These are phyloP conservation scores for Penicillium sp. DNA, from an alignment of 2,329 filamentous ascomycete species.

Conservation along the genomic window DNA sequence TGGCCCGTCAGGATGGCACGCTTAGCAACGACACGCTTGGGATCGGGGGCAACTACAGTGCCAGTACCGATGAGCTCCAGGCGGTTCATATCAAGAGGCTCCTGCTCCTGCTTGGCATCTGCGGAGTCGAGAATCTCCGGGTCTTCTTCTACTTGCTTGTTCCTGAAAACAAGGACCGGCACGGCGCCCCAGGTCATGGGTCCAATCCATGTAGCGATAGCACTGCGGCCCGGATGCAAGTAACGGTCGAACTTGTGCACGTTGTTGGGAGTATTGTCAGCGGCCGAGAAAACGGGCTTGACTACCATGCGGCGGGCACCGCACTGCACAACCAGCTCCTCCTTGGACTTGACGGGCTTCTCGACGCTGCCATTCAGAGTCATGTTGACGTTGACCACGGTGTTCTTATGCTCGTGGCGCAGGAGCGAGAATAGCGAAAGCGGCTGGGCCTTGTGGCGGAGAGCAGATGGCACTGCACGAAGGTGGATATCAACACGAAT, in stretches of 20 bases:
- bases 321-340: constrained; percentile 85
- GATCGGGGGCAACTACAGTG: constrained; percentile 73
- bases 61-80: constrained; percentile 79
- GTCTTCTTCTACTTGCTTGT: constrained; percentile 29
- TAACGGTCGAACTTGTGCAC: constrained; percentile 96
- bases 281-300: constrained; percentile 83
- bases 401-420: constrained; percentile 91
- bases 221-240: constrained; percentile 83
- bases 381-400: constrained; percentile 83
- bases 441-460: constrained; percentile 54
- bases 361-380: constrained; percentile 73
- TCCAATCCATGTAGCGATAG: constrained; percentile 82
- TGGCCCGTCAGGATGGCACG: constrained; percentile 90
- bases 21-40: constrained; percentile 79
- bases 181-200: constrained; percentile 91
- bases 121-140: constrained; percentile 43
- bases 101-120: constrained; percentile 36
- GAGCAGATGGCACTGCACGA: constrained; percentile 51
- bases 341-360: constrained; percentile 80
- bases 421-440: constrained; percentile 79
- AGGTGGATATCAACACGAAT: constrained; percentile 79
- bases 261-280: constrained; percentile 89
- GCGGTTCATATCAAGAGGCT: constrained; percentile 38
- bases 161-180: constrained; percentile 82
- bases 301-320: constrained; percentile 81